Evolutionary conservation across 257 asterid species (phyloP), one percentile per base, ranked within the genome.

Genomic region (Agastache rugosa): DNA sequence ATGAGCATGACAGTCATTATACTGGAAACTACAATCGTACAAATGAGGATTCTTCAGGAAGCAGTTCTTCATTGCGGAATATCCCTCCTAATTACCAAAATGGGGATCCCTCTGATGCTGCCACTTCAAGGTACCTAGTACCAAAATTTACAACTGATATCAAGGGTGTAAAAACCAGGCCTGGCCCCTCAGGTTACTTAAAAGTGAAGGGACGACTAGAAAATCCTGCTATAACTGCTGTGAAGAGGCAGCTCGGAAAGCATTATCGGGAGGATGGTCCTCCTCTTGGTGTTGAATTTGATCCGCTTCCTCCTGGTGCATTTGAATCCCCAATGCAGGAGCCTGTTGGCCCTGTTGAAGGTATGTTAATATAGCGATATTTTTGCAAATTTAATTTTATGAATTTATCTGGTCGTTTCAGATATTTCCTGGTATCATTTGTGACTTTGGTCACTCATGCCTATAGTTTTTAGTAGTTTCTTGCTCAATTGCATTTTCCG

Each of bases 121-220:
- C 72, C 47, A 83, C 78, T 63, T 83, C 92, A 17, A 82, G 90
- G 82, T 76, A 81, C 84, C 81, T 75, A 42, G 51, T 76, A 39
- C 84, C 90, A 44, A 85, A 77, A 77, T 66, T 82, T 67, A 81
- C 95, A 0, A 16, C 61, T 56, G 84, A 86, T 77, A 47, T 71
- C 65, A 85, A 69, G 75, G 85, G 78, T 14, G 75, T 77, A 64
- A 92, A 84, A 81, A 59, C 90, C 61, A 83, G 92, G 87, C 29
- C 85, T 14, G 97, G 97, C 58, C 98, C 98, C 50, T 90, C 98
- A 16, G 99, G 99, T 73, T 95, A 90, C 88, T 85, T 95, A 54
- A 95, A 95, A 87, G 87, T 95, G 79, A 95, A 88, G 90, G 91
- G 91, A 41, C 91, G 77, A 63, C 82, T 81, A 69, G 97, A 92